These are phyloP conservation scores for Malassezia restricta DNA, from an alignment of 1,284 basidiomycete genomes.

Conservation along the genomic window DNA sequence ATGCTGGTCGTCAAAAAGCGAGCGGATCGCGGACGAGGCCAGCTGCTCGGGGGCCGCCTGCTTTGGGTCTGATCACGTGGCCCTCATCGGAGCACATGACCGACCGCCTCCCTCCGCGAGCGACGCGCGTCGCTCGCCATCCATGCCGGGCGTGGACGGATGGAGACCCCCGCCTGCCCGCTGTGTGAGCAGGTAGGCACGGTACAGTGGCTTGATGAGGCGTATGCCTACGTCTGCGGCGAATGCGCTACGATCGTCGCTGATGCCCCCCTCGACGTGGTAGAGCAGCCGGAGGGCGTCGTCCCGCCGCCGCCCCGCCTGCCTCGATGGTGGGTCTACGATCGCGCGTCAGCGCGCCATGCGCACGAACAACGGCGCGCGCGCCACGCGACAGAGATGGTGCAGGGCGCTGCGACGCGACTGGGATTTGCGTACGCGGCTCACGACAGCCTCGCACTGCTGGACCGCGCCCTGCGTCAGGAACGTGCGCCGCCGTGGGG, in stretches of 20 bases:
- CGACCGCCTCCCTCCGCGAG: no score
- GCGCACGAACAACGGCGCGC: neutral
- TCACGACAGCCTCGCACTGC: neutral
- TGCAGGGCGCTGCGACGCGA: conserved; percentile 7
- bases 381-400: neutral
- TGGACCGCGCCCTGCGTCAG: neutral
- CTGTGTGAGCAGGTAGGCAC: conserved; percentile 7
- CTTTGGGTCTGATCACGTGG: no score
- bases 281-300: neutral
- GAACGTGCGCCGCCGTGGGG: neutral
- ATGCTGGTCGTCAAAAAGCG: neutral
- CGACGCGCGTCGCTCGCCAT: no score
- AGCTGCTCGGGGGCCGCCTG: no score
- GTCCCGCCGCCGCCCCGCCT: no score
- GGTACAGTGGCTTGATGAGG: conserved; percentile 7
- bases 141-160: no score
- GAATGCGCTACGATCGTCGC: conserved; percentile 1
- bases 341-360: neutral
- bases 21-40: no score
- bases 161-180: neutral
- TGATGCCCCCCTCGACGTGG: neutral
- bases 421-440: conserved; percentile 10
- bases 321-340: neutral
- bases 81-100: no score
- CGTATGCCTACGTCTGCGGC: conserved; percentile 4